Conservation (phyloP, 805 yeast genomes). For the Hanseniaspora occidentalis region DNA sequence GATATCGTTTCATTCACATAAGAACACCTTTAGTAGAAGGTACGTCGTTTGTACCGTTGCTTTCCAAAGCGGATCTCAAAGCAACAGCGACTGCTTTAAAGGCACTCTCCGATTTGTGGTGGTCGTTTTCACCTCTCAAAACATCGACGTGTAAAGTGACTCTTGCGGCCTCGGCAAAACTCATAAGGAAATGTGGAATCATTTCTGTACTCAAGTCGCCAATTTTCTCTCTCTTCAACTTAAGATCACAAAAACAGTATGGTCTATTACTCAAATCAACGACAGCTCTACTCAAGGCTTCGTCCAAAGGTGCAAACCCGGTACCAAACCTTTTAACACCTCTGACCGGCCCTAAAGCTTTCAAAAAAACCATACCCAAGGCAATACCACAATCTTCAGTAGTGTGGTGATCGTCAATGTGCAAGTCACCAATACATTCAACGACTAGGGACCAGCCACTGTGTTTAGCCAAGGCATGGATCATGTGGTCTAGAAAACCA, state of each 20-base stretch:
- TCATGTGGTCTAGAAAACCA: slow-evolving; percentile 94
- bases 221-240: slow-evolving; percentile 81
- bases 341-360: slow-evolving; percentile 77
- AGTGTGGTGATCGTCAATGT: slow-evolving; percentile 95
- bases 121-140: slow-evolving; percentile 87
- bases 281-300: slow-evolving; percentile 92
- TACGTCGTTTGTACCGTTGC: slow-evolving; percentile 78
- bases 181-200: slow-evolving; percentile 95
- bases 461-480: slow-evolving; percentile 94
- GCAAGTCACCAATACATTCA: slow-evolving; percentile 87
- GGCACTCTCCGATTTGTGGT: slow-evolving; percentile 91
- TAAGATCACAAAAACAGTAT: slow-evolving; percentile 78
- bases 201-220: slow-evolving; percentile 90
- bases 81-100: slow-evolving; percentile 95
- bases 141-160: slow-evolving; percentile 92
- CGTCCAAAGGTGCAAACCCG: slow-evolving; percentile 94
- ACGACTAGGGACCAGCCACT: slow-evolving; percentile 89
- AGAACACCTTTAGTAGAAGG: slow-evolving; percentile 96
- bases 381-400: slow-evolving; percentile 95
- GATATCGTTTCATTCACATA: slow-evolving; percentile 27
- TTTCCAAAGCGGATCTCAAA: slow-evolving; percentile 68
- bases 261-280: slow-evolving; percentile 92
- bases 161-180: slow-evolving; percentile 87
- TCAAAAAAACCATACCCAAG: slow-evolving; percentile 75
- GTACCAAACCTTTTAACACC: slow-evolving; percentile 90